Conservation (phyloP, 202 grass and related monocot genomes). For the Zizania palustris region DNA sequence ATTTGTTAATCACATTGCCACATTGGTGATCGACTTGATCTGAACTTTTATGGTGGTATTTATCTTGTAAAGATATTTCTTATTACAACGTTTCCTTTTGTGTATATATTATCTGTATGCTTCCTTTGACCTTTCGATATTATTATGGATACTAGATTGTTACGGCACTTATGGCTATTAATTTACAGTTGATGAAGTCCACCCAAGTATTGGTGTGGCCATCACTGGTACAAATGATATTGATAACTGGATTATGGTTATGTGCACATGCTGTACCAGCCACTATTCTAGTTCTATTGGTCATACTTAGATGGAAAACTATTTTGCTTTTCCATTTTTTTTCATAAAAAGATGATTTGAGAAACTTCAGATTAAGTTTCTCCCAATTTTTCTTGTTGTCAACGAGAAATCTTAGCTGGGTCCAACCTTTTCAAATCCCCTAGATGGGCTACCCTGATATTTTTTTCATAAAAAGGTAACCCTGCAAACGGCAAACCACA, state of each 20-base stretch:
- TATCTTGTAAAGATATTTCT: neutral
- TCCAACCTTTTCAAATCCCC: too few species aligned
- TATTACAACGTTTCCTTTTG: neutral
- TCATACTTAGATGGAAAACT: neutral
- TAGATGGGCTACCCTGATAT: neutral
- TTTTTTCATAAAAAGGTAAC: neutral
- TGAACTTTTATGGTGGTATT: neutral
- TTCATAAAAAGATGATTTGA: neutral
- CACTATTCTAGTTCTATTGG: neutral
- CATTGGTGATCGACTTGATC: constrained; percentile 21
- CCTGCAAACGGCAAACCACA: neutral
- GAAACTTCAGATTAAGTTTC: neutral
- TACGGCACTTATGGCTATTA: neutral
- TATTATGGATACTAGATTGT: neutral
- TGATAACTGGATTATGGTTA: neutral
- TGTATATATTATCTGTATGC: constrained; percentile 11
- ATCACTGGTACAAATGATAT: constrained; percentile 19
- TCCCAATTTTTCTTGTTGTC: neutral
- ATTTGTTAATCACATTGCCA: constrained; percentile 30
- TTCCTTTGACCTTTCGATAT: neutral
- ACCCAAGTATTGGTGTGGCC: constrained; percentile 5
- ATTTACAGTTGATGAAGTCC: neutral
- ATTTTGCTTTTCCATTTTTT: neutral
- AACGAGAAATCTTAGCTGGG: neutral
- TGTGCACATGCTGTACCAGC: neutral